Percentiles rank a stretch among this genome's conserved stretches.
phyloP scores from a whole-genome alignment of 2,329 filamentous ascomycete genomes.

The Ophiostoma piceae region DNA sequence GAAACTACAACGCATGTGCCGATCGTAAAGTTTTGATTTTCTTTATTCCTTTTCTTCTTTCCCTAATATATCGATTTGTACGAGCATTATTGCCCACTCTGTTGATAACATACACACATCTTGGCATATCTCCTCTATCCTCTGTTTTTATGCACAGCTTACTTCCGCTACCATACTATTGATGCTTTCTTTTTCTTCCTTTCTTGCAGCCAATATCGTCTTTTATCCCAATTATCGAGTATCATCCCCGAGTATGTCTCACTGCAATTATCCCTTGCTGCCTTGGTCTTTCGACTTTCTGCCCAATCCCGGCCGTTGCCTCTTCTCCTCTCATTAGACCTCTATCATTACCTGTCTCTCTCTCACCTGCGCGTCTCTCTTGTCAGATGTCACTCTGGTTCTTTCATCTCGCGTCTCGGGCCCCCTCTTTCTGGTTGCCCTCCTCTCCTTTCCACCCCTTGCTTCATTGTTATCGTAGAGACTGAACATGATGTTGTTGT shows the following conservation, averaged over 20 bases:
- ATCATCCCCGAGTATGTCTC: neutral
- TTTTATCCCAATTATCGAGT: neutral
- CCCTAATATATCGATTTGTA: no score
- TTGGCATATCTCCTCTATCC: neutral
- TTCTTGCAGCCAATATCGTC: neutral
- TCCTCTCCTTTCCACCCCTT: neutral
- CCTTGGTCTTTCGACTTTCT: neutral
- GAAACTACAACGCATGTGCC: neutral
- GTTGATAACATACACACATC: no score
- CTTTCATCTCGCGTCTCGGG: neutral
- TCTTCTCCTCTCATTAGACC: neutral
- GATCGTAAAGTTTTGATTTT: neutral
- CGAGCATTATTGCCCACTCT: no score
- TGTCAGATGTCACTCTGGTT: neutral
- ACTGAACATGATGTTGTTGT: neutral
- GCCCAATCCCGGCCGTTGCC: neutral
- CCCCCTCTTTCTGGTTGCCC: neutral
- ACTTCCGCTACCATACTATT: neutral
- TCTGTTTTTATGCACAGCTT: neutral
- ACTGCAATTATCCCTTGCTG: neutral
- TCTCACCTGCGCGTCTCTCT: neutral
- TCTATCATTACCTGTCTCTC: neutral
- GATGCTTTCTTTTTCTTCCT: neutral
- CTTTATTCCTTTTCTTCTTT: no score
- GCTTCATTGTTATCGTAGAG: neutral